Evolutionary conservation across 2,329 filamentous ascomycete species (phyloP), one percentile per base, ranked within the genome.

Genomic region (Chrysosporium queenslandicum): DNA sequence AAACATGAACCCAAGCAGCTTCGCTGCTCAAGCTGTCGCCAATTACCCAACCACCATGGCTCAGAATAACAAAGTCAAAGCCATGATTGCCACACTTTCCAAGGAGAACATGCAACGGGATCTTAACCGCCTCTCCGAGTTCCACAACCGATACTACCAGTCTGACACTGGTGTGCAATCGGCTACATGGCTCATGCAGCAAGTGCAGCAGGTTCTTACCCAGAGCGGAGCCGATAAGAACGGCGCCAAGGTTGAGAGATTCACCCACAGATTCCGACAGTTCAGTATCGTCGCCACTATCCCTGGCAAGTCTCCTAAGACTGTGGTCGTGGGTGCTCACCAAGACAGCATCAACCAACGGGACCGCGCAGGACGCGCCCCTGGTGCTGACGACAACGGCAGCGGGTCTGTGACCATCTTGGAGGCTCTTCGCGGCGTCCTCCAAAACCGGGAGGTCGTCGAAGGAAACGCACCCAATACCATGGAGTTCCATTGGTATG

Each of bases 401-500:
- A 89, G 85, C 60, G 89, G 89, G 53, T 92, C 89, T 1, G 88
- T 97, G 18, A 97, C 91, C 8, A 97, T 95, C 60, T 80, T 97
- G 50, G 91, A 98, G 71, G 87, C 89, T 2, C 79, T 98, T 64
- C 81, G 88, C 32, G 84, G 87, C 40, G 77, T 97, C 6, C 77
- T 96, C 52, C 78, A 79, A 59, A 84, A 84, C n/a, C 71, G 83
- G 56, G 78, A 82, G 48, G 77, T 95, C 55, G 70, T 83, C 34
- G 71, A 77, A 47, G 88, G 88, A 57, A 80, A 87, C 58, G 83
- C 82, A 3, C 70, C 80, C 54, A 96, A 96, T 71, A 94, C 88
- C 0, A 76, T 98, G 60, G 91, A 97, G 72, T 97, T 97, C 69
- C 90, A 96, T 71, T 95, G 88, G 88, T 95, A 94, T 73, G 87